A percentile compares a stretch with the other conserved stretches of the same genome.
Evolutionary conservation across 176 grass and related monocot genomes (phyloP).

Genomic region (Bolboschoenus planiculmis): DNA sequence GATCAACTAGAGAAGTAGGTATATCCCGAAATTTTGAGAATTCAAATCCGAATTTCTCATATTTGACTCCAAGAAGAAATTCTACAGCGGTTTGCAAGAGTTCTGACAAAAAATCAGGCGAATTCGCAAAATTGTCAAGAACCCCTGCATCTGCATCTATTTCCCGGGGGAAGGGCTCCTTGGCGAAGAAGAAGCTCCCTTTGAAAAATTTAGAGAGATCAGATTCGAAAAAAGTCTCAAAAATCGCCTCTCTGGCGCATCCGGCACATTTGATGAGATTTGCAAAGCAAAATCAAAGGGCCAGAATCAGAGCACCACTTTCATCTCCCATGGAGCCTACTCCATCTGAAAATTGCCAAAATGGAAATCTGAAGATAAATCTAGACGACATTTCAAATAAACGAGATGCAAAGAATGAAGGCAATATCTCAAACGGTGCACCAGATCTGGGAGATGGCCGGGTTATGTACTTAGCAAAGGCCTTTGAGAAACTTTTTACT

Average conservation of each 20-base stretch:
- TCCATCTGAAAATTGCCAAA: background rate
- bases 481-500: constrained; percentile 16
- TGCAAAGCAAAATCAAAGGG: constrained; percentile 1
- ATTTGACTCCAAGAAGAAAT: background rate
- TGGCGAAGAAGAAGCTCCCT: constrained; percentile 8
- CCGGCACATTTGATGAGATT: background rate
- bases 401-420: background rate
- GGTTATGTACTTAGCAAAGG: constrained; percentile 19
- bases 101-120: background rate
- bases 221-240: constrained; percentile 5
- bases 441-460: constrained; percentile 13
- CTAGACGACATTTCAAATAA: background rate
- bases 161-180: background rate
- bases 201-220: constrained; percentile 2
- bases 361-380: background rate
- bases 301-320: constrained; percentile 10
- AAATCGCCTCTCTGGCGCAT: background rate
- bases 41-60: constrained; percentile 6
- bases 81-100: background rate
- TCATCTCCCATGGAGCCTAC: constrained; percentile 7
- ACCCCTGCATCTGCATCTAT: background rate
- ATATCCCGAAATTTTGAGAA: background rate
- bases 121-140: background rate
- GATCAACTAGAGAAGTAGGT: background rate
- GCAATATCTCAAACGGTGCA: background rate